Base-by-base conservation (phyloP, 768 basidiomycete species). In the Russula sp. region DNA sequence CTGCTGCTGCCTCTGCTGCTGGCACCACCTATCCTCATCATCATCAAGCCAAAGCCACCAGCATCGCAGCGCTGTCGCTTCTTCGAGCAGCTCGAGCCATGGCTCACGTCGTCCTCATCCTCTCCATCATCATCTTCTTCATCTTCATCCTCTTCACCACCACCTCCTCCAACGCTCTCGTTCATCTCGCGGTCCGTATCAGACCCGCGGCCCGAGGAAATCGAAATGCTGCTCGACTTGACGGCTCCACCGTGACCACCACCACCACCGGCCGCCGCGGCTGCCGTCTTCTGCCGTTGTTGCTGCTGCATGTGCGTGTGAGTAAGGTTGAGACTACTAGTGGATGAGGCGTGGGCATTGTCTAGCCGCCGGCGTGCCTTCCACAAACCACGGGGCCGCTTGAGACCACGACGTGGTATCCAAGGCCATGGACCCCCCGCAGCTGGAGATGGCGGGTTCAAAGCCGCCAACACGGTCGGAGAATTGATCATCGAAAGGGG, bases 61-160 rank as follows among this genome's bases (percentile, higher is more conserved):
- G 68, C 47, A 56, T 70, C 69, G 8, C 69, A 61, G 7, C 72
- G 70, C 61, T 71, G 72, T 34, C 62, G 62, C 48, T 68, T 69
- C 9, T 68, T 69, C 9, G 64, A 66, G 51, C 58, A 62, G 66
- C 62, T 56, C 63, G 61, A 67, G 53, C 58, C 59, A 62, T 69
- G 66, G 63, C 65, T 62, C 54, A 59, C 29, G 32, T 67, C 65
- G 63, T 69, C 67, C n/a, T 58, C 66, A 22, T 66, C 57, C 20
- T 34, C 53, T 2, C 55, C 59, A 6, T 29, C 25, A 3, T 29
- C 42, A 7, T 60, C 53, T 1, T 47, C 50, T 29, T 35, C 25
- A 29, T 29, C 25, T 29, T 29, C 25, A 29, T 29, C 9, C 32
- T 43, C 50, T 38, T 41, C 35, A 20, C 63, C 59, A 58, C 65